Evolutionary conservation across 345 rosid genomes (phyloP).

Genomic region (Conringia planisiliqua): DNA sequence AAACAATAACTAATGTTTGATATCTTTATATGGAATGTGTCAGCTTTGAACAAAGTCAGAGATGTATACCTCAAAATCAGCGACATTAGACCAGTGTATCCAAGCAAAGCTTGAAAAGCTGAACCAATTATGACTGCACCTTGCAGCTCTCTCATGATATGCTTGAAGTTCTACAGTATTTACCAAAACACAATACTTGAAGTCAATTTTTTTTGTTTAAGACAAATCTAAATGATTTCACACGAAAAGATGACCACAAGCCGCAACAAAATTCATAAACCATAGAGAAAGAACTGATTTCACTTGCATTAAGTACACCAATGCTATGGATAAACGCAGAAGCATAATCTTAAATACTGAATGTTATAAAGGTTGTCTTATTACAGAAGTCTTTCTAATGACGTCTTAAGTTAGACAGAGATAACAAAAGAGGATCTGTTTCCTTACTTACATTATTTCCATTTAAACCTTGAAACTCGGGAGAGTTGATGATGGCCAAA

Average conservation of each 20-base stretch:
- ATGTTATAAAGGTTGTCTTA: not conserved
- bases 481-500: slow-evolving; percentile 80
- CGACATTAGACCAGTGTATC: slow-evolving; percentile 90
- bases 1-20: not conserved
- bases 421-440: not conserved
- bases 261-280: not conserved
- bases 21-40: slow-evolving; percentile 19
- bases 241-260: not conserved
- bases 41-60: not conserved
- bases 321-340: not conserved
- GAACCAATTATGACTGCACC: slow-evolving; percentile 91
- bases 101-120: slow-evolving; percentile 78
- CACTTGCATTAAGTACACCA: not conserved
- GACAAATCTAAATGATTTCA: not conserved
- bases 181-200: not conserved
- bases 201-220: not conserved
- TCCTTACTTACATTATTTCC: slow-evolving; percentile 67
- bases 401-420: not conserved
- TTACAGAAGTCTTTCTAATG: not conserved
- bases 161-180: slow-evolving; percentile 78
- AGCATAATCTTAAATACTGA: not conserved
- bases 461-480: slow-evolving; percentile 79
- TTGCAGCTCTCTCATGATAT: slow-evolving; percentile 89
- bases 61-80: slow-evolving; percentile 52
- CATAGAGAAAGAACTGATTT: not conserved